Conservation (phyloP, 352 stramenopile species). For the Phytophthora sp. region DNA sequence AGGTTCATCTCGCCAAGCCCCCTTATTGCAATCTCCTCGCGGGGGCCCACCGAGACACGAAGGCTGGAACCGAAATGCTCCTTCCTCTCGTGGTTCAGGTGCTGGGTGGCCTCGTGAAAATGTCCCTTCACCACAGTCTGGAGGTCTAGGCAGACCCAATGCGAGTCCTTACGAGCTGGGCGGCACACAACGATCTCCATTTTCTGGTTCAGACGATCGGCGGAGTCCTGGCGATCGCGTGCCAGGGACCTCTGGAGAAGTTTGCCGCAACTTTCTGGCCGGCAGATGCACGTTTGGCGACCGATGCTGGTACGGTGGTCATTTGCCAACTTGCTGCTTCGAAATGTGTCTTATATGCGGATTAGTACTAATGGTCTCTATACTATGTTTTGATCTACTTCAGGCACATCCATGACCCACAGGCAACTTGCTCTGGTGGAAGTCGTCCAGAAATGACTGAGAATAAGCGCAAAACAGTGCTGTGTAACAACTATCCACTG, state of each 20-base stretch:
- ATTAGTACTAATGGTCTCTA: slow-evolving; percentile 24
- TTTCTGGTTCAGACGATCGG: slow-evolving; percentile 38
- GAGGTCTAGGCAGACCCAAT: slow-evolving; percentile 37
- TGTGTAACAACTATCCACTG: slow-evolving; percentile 77
- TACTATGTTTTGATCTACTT: slow-evolving; percentile 17
- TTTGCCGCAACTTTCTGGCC: slow-evolving; percentile 79
- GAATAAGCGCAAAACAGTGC: slow-evolving; percentile 69
- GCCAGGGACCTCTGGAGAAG: slow-evolving; percentile 51
- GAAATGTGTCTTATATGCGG: background rate
- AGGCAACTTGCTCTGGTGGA: slow-evolving; percentile 17
- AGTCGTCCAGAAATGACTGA: slow-evolving; percentile 50
- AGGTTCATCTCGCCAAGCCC: slow-evolving; percentile 22
- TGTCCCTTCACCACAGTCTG: slow-evolving; percentile 33
- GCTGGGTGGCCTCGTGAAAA: slow-evolving; percentile 34
- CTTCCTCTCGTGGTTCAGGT: slow-evolving; percentile 29
- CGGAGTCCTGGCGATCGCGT: slow-evolving; percentile 45
- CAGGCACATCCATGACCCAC: slow-evolving; percentile 68
- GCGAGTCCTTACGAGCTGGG: slow-evolving; percentile 26
- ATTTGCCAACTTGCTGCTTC: slow-evolving; percentile 20
- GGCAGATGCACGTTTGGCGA: slow-evolving; percentile 81
- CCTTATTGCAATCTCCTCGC: slow-evolving; percentile 32
- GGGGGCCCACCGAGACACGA: slow-evolving; percentile 27
- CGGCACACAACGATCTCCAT: slow-evolving; percentile 30
- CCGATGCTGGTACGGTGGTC: slow-evolving; percentile 74
- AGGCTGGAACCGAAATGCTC: slow-evolving; percentile 41